Conservation (phyloP, 306 rosid genomes). For the Rosa persica region DNA sequence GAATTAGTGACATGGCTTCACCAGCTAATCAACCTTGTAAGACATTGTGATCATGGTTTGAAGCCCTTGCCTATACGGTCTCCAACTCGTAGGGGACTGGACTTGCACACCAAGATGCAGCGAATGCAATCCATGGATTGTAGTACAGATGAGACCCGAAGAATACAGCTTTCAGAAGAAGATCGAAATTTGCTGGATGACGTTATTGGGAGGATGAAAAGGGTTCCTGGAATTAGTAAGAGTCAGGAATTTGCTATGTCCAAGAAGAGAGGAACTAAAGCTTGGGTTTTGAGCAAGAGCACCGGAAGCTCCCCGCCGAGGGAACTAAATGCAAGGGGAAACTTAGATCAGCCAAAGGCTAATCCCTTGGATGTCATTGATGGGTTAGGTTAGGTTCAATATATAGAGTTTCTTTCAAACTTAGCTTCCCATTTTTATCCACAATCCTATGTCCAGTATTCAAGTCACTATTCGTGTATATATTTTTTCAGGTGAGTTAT, state of each 20-base stretch:
- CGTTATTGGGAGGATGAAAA: slow-evolving; percentile 42
- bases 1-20: slow-evolving; percentile 76
- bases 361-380: slow-evolving; percentile 58
- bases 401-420: slow-evolving; percentile 8
- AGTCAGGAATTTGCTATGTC: slow-evolving; percentile 51
- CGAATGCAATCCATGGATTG: slow-evolving; percentile 33
- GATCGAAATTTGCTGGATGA: slow-evolving; percentile 59
- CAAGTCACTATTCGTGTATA: slow-evolving; percentile 8
- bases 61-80: slow-evolving; percentile 53
- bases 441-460: slow-evolving; percentile 4
- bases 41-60: slow-evolving; percentile 48
- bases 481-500: slow-evolving; percentile 16
- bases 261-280: slow-evolving; percentile 32
- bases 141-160: slow-evolving; percentile 22
- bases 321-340: slow-evolving; percentile 29
- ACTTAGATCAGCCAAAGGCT: slow-evolving; percentile 21
- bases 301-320: slow-evolving; percentile 56
- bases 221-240: slow-evolving; percentile 55
- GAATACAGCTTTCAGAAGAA: slow-evolving; percentile 43
- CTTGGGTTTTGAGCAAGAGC: slow-evolving; percentile 47
- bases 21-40: slow-evolving; percentile 53
- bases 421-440: slow-evolving; percentile 4
- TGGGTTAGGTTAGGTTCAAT: slow-evolving; percentile 39
- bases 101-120: slow-evolving; percentile 61
- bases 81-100: slow-evolving; percentile 54